These are phyloP conservation scores for Annulohypoxylon maeteangense DNA, from an alignment of 495 filamentous ascomycete species.

Conservation along the genomic window DNA sequence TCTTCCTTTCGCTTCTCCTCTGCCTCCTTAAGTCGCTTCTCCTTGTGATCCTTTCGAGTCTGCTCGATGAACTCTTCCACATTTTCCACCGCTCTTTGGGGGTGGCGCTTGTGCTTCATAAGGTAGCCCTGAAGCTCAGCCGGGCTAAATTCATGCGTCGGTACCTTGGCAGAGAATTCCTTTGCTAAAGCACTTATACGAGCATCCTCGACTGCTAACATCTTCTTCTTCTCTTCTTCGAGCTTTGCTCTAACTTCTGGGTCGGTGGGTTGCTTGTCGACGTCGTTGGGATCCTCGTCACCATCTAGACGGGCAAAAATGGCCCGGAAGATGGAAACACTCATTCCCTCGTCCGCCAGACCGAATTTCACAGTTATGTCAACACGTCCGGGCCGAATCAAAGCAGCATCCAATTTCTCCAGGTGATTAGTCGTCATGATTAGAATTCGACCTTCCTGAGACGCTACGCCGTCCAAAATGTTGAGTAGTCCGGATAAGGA, in stretches of 20 bases:
- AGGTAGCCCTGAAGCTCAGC: conserved; percentile 84
- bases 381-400: conserved; percentile 80
- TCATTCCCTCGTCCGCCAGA: conserved; percentile 60
- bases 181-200: conserved; percentile 53
- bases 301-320: conserved; percentile 60
- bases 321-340: conserved; percentile 57
- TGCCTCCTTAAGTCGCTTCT: conserved; percentile 62
- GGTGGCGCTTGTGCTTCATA: conserved; percentile 72
- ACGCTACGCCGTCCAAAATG: conserved; percentile 82
- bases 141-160: conserved; percentile 72
- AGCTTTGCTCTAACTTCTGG: conserved; percentile 52
- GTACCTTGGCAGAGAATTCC: conserved; percentile 70
- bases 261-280: conserved; percentile 17
- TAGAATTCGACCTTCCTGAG: conserved; percentile 78
- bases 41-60: conserved; percentile 66
- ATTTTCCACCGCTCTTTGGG: conserved; percentile 67
- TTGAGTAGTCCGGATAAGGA: conserved; percentile 82
- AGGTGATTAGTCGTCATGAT: conserved; percentile 89
- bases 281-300: conserved; percentile 46
- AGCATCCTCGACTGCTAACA: conserved; percentile 51
- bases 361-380: conserved; percentile 78
- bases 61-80: conserved; percentile 67
- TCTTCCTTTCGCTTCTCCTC: conserved; percentile 56
- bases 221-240: conserved; percentile 47
- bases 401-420: conserved; percentile 78